Percentiles rank a stretch among this genome's conserved stretches.
These are phyloP conservation scores for Neonectria punicea DNA, from an alignment of 2,329 filamentous ascomycete genomes.

Conservation along the genomic window DNA sequence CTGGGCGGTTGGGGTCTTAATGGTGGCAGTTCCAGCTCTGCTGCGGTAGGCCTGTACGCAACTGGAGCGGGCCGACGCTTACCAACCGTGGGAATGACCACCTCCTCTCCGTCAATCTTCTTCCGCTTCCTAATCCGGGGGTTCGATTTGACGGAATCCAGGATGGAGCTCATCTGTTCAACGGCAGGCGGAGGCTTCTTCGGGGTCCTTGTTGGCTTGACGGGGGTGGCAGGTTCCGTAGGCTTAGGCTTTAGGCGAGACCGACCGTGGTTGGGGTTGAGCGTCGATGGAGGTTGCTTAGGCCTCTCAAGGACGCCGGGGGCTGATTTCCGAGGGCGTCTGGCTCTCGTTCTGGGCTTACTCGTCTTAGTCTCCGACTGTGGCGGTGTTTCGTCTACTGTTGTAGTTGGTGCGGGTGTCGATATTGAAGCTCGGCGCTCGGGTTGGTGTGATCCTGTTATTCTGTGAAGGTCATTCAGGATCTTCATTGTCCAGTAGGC, in stretches of 20 bases:
- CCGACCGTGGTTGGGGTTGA: slow-evolving; percentile 52
- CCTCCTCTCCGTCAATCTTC: slow-evolving; percentile 54
- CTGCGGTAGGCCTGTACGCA: slow-evolving; percentile 11
- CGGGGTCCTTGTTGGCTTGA: slow-evolving; percentile 14
- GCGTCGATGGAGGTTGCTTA: slow-evolving; percentile 46
- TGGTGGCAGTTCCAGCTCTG: slow-evolving; percentile 45
- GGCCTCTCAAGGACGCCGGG: slow-evolving; percentile 48
- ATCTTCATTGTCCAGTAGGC: slow-evolving; percentile 59
- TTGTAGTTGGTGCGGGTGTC: slow-evolving; percentile 6
- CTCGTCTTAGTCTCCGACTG: slow-evolving; percentile 23
- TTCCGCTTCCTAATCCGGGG: slow-evolving; percentile 60
- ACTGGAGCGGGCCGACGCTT: slow-evolving; percentile 27
- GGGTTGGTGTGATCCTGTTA: slow-evolving; percentile 43
- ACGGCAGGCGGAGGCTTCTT: slow-evolving; percentile 17
- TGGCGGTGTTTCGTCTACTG: slow-evolving; percentile 11
- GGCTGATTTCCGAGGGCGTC: slow-evolving; percentile 53
- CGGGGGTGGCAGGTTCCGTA: background rate
- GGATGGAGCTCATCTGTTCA: slow-evolving; percentile 54
- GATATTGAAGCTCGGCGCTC: slow-evolving; percentile 33
- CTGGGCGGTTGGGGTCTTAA: slow-evolving; percentile 40
- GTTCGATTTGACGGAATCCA: slow-evolving; percentile 61
- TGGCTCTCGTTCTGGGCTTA: slow-evolving; percentile 42
- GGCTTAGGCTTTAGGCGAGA: slow-evolving; percentile 34
- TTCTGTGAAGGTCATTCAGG: slow-evolving; percentile 50
- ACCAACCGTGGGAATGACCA: slow-evolving; percentile 39